Evolutionary conservation across 805 yeast genomes (phyloP), one percentile per base, ranked within the genome.

Genomic region (Ogataea trehalophila): DNA sequence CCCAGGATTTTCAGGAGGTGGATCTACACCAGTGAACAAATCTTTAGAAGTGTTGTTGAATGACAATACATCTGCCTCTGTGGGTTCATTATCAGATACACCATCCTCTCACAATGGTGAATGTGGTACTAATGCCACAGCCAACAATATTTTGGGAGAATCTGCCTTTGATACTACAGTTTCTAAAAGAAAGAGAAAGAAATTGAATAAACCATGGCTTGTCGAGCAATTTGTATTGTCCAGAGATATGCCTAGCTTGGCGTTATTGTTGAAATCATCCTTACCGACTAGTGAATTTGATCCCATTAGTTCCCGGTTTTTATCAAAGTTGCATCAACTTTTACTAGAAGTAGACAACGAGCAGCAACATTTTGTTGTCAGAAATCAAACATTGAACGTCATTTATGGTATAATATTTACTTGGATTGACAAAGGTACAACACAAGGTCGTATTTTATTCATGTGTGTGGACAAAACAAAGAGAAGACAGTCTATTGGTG

Each of bases 391-490:
- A 17, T 68, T 77, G 45, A 77, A 79, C 50, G 70, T 77, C 16
- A 52, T 79, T 11, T 79, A 78, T 55, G 86, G 85, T 5, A 61
- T 80, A 20, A 67, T 77, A 4, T 61, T 76, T 34, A 79, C 83
- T 2, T 79, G 84, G 82, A 72, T 72, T 5, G 69, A 71, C 39
- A 68, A 62, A 26, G 50, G 59, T 8, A 48, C 53, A 15, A 54
- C 56, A 18, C 57, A 61, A 5, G 85, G 85, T 1, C 63, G 71
- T 23, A 69, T 81, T 6, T 51, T 75, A 45, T 69, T 70, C 57
- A 51, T 80, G 11, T 59, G 74, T 54, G 86, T 81, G 5, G 84
- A 77, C 52, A 75, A 73, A 41, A 62, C 80, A 7, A 76, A 78
- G 48, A 62, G 84, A 41, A 66, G 73, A 17, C 81, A 80, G 62